Evolutionary conservation across 805 yeast species (phyloP), one percentile per base, ranked within the genome.

Genomic region (Kodamaea fukazawae): DNA sequence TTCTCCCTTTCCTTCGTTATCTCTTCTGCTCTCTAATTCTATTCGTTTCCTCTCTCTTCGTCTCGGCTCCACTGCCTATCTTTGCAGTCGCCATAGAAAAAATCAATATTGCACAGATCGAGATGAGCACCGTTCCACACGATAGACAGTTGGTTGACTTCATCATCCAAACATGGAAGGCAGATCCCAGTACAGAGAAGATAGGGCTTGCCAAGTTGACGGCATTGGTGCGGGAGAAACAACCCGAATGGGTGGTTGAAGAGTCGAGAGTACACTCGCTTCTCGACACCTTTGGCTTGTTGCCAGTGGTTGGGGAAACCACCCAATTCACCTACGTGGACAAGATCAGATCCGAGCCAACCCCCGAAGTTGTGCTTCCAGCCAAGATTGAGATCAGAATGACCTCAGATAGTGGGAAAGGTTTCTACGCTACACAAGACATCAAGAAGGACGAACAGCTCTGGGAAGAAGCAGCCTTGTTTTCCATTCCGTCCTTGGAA

Each of bases 401-500:
- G 61, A 76, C 84, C 9, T 61, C 73, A 34, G 66, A 69, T 40
- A 61, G 77, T 45, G 88, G 88, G 7, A 80, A 81, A 52, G 82
- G 82, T 1, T 56, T 86, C 7, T 78, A 69, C 48, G 79, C 88
- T 1, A 68, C 67, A 29, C 58, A 58, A 29, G 50, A 58, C 12
- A 68, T 83, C 41, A 46, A 60, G 8, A 68, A 69, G 25, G 86
- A 81, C 10, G 78, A 67, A 2, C 50, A 72, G 40, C 54, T 86
- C 3, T 82, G 88, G 79, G 68, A 72, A 30, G 95, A 86, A 52
- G 49, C 57, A 9, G 67, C 63, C 1, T 78, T 88, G 5, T 67
- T 86, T 41, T 73, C 76, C 28, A 64, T 85, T 1, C 86, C 91
- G 2, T 86, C 84, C 2, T 65, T 86, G 45, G 87, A 83, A 11